Evolutionary conservation across 1,284 basidiomycete genomes (phyloP).

Genomic region (Ganoderma meredithae): DNA sequence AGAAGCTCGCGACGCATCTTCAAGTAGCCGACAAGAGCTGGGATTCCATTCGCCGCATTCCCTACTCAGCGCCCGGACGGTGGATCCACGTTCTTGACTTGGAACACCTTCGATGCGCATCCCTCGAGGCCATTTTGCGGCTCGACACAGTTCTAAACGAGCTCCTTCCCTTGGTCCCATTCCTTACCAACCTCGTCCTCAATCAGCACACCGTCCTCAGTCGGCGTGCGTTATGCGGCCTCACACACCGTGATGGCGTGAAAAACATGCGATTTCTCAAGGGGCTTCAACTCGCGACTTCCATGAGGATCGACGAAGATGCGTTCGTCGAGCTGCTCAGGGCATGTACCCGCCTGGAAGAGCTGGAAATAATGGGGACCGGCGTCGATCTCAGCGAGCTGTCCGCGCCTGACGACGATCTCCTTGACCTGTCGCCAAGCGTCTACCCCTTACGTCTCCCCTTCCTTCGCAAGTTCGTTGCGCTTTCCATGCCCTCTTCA

Average conservation of each 20-base stretch:
- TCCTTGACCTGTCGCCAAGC: conserved; percentile 36
- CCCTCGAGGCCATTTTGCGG: conserved; percentile 54
- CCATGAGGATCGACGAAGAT: conserved; percentile 37
- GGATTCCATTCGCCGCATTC: conserved; percentile 86
- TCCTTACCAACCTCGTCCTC: conserved; percentile 66
- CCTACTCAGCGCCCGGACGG: conserved; percentile 83
- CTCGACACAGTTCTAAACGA: conserved; percentile 67
- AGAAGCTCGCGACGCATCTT: conserved; percentile 63
- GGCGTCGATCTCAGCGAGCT: conserved; percentile 60
- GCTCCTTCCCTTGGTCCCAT: conserved; percentile 76
- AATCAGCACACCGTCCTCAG: conserved; percentile 68
- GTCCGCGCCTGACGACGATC: conserved; percentile 43
- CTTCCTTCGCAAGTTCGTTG: conserved; percentile 66
- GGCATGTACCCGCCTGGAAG: conserved; percentile 65
- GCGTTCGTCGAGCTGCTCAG: conserved; percentile 57
- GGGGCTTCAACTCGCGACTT: conserved; percentile 54
- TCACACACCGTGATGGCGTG: conserved; percentile 62
- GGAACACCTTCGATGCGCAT: conserved; percentile 55
- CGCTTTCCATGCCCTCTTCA: conserved; percentile 74
- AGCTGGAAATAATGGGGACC: conserved; percentile 69
- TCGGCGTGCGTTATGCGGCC: conserved; percentile 59
- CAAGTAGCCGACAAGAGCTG: conserved; percentile 75
- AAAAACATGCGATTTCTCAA: conserved; percentile 63
- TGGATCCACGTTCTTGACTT: conserved; percentile 82
- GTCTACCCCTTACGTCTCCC: conserved; percentile 58